phyloP scores from a whole-genome alignment of 352 stramenopile species.

The Paralagenidium karlingii region DNA sequence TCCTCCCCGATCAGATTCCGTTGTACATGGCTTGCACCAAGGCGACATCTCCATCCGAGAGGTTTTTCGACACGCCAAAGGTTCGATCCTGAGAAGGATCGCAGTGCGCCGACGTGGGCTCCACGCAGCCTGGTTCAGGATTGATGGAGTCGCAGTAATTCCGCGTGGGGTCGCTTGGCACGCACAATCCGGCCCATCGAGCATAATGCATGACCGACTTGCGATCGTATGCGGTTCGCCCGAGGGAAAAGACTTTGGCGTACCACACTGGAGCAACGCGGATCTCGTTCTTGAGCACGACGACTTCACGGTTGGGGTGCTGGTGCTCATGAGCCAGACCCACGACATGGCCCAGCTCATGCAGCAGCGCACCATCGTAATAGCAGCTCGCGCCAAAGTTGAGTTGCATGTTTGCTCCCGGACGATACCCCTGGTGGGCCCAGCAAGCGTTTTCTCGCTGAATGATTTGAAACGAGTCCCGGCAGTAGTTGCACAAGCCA shows the following conservation, averaged over 20 bases:
- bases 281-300: conserved; percentile 8
- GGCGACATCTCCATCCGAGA: conserved; percentile 6
- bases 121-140: conserved; percentile 12
- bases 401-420: conserved; percentile 20
- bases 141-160: conserved; percentile 6
- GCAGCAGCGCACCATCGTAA: conserved; percentile 5
- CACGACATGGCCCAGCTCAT: conserved; percentile 3
- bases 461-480: conserved; percentile 20
- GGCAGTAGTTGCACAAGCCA: conserved; percentile 21
- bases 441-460: conserved; percentile 14
- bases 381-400: conserved; percentile 30
- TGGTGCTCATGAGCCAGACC: conserved; percentile 2
- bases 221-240: neutral
- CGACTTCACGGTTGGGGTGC: conserved; percentile 3
- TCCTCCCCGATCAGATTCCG: too few species aligned
- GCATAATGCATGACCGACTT: conserved; percentile 3
- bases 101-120: conserved; percentile 7
- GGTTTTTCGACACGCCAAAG: conserved; percentile 4
- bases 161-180: conserved; percentile 3
- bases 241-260: conserved; percentile 15
- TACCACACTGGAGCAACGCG: conserved; percentile 35
- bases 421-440: conserved; percentile 23
- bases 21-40: too few species aligned
- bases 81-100: conserved; percentile 7
- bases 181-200: conserved; percentile 5